A percentile compares a stretch with the other conserved stretches of the same genome.
phyloP scores from a whole-genome alignment of 805 yeast species.

The Candida quercuum region DNA sequence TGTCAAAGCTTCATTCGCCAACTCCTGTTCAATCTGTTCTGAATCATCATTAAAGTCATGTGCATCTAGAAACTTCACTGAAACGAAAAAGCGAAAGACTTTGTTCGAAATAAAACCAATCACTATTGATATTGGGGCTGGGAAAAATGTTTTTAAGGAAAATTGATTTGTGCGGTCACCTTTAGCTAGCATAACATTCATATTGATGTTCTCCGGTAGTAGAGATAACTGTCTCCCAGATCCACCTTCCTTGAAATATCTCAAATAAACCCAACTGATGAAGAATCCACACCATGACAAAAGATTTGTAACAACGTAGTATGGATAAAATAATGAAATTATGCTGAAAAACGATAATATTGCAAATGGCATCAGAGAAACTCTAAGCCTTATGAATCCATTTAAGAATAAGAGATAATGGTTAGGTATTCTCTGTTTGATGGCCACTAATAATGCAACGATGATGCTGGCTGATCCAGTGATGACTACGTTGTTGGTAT shows the following conservation, averaged over 20 bases:
- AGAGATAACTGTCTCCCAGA: conserved; percentile 39
- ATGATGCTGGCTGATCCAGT: conserved; percentile 19
- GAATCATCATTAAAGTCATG: conserved; percentile 19
- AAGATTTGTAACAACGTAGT: conserved; percentile 2
- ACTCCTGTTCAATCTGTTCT: conserved; percentile 12
- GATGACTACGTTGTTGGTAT: conserved; percentile 8
- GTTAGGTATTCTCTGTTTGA: conserved; percentile 50
- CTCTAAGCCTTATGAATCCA: conserved; percentile 35
- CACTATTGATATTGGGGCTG: conserved; percentile 30
- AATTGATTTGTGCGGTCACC: conserved; percentile 21
- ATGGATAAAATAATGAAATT: conserved; percentile 16
- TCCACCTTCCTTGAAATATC: conserved; percentile 36
- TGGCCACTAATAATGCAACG: conserved; percentile 47
- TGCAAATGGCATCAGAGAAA: conserved; percentile 22
- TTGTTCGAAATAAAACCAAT: conserved; percentile 19
- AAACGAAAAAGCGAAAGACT: conserved; percentile 22
- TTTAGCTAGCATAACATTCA: conserved; percentile 13
- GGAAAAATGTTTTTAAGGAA: conserved; percentile 36
- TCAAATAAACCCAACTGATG: conserved; percentile 34
- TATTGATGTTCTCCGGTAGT: conserved; percentile 33
- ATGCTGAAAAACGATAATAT: conserved; percentile 17
- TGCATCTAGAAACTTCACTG: conserved; percentile 21
- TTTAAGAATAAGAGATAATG: conserved; percentile 44
- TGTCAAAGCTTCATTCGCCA: conserved; percentile 16
- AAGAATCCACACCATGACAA: conserved; percentile 27